Conservation (phyloP, 1,139 yeast species). For the Geotrichum macrosporum region DNA sequence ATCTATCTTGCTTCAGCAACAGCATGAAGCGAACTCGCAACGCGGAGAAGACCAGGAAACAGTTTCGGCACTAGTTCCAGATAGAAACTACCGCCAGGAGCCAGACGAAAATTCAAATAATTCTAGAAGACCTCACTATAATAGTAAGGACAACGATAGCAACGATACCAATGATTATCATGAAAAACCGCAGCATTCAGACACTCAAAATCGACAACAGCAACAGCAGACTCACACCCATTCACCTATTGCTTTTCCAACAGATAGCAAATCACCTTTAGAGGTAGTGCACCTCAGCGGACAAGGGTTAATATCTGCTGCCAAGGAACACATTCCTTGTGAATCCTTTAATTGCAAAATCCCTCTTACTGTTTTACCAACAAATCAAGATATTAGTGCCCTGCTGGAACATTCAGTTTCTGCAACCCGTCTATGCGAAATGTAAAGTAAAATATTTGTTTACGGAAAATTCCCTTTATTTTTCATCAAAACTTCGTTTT, state of each 20-base stretch:
- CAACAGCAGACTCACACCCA: conserved; percentile 1
- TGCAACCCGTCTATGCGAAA: conserved; percentile 14
- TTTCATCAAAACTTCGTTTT: neutral
- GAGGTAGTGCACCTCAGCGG: conserved; percentile 22
- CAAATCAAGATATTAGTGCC: conserved; percentile 35
- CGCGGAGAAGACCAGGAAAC: conserved; percentile 9
- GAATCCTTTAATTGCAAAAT: conserved; percentile 36
- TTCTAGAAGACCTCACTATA: neutral
- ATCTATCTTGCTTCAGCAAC: neutral
- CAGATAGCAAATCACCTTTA: conserved; percentile 16
- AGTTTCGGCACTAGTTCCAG: conserved; percentile 13
- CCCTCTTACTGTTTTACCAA: conserved; percentile 35
- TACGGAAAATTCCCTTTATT: neutral
- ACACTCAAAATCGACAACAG: neutral
- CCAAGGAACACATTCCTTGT: conserved; percentile 32
- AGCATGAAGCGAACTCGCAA: too few species aligned
- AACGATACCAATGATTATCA: neutral
- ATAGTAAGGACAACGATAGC: neutral
- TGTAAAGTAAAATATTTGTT: conserved; percentile 13
- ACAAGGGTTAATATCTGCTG: conserved; percentile 27
- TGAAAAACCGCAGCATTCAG: neutral
- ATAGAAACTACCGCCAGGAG: neutral
- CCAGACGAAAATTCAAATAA: neutral
- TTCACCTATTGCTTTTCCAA: conserved; percentile 3
- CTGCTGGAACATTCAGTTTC: conserved; percentile 27